These are phyloP conservation scores for Penicillium sp. DNA, from an alignment of 2,329 filamentous ascomycete genomes.

Conservation along the genomic window DNA sequence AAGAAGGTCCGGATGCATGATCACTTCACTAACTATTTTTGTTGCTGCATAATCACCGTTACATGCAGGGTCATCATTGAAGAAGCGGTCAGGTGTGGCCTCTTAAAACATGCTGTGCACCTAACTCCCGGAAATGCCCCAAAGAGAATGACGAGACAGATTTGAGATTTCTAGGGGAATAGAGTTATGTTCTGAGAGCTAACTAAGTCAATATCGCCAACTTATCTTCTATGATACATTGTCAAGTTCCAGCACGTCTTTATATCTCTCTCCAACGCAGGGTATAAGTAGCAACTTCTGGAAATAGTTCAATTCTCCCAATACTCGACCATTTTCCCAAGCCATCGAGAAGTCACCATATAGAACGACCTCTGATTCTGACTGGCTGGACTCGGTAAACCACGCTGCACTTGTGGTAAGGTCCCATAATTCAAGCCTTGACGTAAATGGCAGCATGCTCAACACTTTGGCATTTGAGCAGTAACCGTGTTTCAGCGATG, in stretches of 20 bases:
- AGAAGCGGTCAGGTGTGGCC: background rate
- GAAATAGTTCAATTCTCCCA: constrained; percentile 11
- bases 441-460: constrained; percentile 18
- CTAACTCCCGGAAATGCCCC: background rate
- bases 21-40: background rate
- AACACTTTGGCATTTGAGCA: constrained; percentile 10
- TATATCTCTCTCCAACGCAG: constrained; percentile 16
- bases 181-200: background rate
- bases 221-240: background rate
- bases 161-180: background rate
- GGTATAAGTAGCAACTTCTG: constrained; percentile 16
- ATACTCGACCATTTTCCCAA: constrained; percentile 15
- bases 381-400: background rate
- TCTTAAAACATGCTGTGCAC: background rate
- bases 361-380: constrained; percentile 9
- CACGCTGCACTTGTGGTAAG: constrained; percentile 11
- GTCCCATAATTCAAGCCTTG: constrained; percentile 10
- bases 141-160: background rate
- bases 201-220: background rate
- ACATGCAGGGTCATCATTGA: constrained; percentile 8
- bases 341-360: constrained; percentile 20
- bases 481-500: constrained; percentile 10
- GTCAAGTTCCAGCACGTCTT: constrained; percentile 11
- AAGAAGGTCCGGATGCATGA: background rate
- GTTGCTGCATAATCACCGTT: background rate